Base-by-base conservation (phyloP, 164 flowering plant genomes). In the Tetracentron sinense region DNA sequence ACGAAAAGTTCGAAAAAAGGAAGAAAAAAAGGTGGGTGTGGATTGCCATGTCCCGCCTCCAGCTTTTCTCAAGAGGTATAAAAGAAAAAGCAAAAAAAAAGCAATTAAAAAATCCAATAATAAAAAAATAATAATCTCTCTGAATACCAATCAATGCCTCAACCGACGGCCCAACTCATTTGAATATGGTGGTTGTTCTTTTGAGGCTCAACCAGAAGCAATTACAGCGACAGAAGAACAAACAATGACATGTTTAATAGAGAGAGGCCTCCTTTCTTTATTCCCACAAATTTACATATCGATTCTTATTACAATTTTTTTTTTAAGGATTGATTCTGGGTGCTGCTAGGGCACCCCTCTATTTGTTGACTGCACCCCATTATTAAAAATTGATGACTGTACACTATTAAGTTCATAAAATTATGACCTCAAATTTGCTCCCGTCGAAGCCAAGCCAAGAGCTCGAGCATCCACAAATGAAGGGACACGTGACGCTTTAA, bases 101-200 rank as follows among this genome's bases (percentile, higher is more conserved):
- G 62, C 48, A 47, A 42, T 8, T 12, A 38, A 38, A 38, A 38
- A 38, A 4, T 8, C 14, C 5, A 10, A 38, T 38, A 8, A 38
- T 38, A 4, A 2, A 38, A 8, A 38, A 38, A n/a, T n/a, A n/a
- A n/a, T n/a, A n/a, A n/a, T n/a, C n/a, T n/a, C n/a, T n/a, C 44
- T 38, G 14, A 8, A 38, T 60, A 51, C 29, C 50, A 72, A 49
- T 66, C 56, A 56, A 54, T 49, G 66, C 21, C 61, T 48, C 68
- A 70, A 77, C 77, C 49, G 70, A 72, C 69, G 60, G 29, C 35
- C 65, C 78, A 71, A 71, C 81, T 68, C 75, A 73, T 50, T 64
- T 28, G 63, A 52, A 44, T 49, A 57, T 29, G 53, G 21, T 47
- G 64, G 58, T 61, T 3, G n/a, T 4, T 12, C 16, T 52, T 7